These are phyloP conservation scores for Akanthomyces lecanii DNA, from an alignment of 2,329 filamentous ascomycete species.

Conservation along the genomic window DNA sequence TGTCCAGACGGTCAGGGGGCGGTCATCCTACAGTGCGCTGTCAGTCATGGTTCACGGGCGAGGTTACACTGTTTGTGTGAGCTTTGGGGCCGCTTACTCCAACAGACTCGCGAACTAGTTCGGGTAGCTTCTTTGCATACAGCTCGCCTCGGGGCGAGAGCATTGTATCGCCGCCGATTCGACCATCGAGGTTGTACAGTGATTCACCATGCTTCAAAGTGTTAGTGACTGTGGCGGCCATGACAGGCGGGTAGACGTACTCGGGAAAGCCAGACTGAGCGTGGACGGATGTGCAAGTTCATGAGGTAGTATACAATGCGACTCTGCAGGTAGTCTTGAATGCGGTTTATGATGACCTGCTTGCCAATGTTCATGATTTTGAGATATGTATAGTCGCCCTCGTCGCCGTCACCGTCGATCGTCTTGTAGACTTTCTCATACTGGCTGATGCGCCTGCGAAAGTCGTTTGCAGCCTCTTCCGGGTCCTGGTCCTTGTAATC, in stretches of 20 bases:
- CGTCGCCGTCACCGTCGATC: conserved; percentile 74
- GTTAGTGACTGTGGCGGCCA: background rate
- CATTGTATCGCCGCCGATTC: conserved; percentile 88
- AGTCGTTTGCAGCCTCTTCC: conserved; percentile 84
- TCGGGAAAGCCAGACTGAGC: conserved; percentile 93
- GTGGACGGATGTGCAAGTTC: conserved; percentile 95
- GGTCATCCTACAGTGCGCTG: conserved; percentile 45
- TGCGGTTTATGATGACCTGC: conserved; percentile 96
- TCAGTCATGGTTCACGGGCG: background rate
- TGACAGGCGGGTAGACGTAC: conserved; percentile 46
- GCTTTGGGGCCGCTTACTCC: conserved; percentile 54
- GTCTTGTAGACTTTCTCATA: conserved; percentile 97
- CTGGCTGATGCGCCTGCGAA: conserved; percentile 89
- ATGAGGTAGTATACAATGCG: conserved; percentile 97
- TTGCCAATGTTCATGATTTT: conserved; percentile 96
- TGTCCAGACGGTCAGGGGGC: conserved; percentile 59
- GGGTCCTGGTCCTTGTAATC: conserved; percentile 95
- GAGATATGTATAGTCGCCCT: conserved; percentile 85
- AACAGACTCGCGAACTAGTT: conserved; percentile 78
- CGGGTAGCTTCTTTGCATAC: conserved; percentile 81
- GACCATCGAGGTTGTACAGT: conserved; percentile 80
- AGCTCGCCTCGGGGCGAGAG: conserved; percentile 81
- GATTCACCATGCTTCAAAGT: conserved; percentile 79
- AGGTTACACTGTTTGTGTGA: conserved; percentile 24
- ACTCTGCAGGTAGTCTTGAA: conserved; percentile 94